These are phyloP conservation scores for Cercospora sojina DNA, from an alignment of 2,329 filamentous ascomycete species.

Conservation along the genomic window DNA sequence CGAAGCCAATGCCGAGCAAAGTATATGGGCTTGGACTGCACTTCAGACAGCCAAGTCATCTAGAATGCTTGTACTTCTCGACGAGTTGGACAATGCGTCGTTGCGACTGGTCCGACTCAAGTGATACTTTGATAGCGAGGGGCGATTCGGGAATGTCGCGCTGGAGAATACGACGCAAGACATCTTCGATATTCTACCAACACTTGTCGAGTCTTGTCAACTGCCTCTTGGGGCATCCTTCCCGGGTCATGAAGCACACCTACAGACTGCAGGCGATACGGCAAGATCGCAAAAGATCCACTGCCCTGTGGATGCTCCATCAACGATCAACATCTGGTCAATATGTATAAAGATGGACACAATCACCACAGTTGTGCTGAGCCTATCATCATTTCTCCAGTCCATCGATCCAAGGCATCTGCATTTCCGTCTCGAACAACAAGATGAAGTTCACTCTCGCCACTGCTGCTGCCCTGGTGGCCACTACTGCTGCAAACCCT, in stretches of 20 bases:
- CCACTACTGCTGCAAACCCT: not conserved
- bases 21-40: not conserved
- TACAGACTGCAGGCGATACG: not conserved
- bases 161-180: not conserved
- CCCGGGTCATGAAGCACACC: not conserved
- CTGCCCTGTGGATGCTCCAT: not conserved
- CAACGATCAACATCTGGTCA: not conserved
- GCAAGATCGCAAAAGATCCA: not conserved
- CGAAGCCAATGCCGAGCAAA: not conserved
- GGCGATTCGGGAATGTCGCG: not conserved
- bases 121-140: not conserved
- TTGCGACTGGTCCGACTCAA: not conserved
- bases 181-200: not conserved
- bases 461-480: not conserved
- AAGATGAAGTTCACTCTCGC: not conserved
- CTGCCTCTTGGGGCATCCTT: not conserved
- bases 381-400: not conserved
- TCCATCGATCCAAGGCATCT: not conserved
- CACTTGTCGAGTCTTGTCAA: not conserved
- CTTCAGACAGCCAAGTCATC: not conserved
- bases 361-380: not conserved
- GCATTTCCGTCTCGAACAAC: not conserved
- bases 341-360: not conserved
- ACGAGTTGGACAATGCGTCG: not conserved
- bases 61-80: not conserved